Base-by-base conservation (phyloP, 2,329 filamentous ascomycete genomes). In the Phaeomoniella chlamydospora region DNA sequence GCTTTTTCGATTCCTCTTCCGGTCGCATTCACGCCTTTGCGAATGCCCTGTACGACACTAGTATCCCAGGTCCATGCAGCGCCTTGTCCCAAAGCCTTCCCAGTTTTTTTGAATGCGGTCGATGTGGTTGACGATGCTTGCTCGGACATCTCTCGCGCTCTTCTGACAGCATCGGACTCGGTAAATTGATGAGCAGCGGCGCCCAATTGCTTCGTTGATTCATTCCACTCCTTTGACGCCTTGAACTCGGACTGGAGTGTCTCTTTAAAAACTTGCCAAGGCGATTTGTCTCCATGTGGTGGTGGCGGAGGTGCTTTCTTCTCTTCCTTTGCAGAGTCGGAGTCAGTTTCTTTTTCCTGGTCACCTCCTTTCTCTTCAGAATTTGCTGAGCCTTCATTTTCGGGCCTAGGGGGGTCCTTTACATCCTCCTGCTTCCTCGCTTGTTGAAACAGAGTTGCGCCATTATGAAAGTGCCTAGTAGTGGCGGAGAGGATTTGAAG, bases 11-110 rank as follows among this genome's bases (percentile, higher is more conserved):
- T 68, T 3, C 80, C 87, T 43, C 81, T 77, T 26, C 85, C 87
- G 2, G 90, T 93, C 15, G 77, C 80, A 50, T 79, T 84, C 39
- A 88, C 87, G 38, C 84, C 85, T 51, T 83, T 81, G 45, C 90
- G 74, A 17, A 94, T 74, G 32, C 85, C 90, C 64, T 94, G 94
- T 47, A 96, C 83, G 6, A 92, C 84, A 3, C 79, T 70, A 0
- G 90, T 94, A 42, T 98, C 86, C 90, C 90, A 98, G 2, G 90
- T 96, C 87, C 87, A 96, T 5, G 81, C 73, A 14, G 90, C 90
- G 53, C 87, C 78, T 57, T 93, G 86, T 38, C 88, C 90, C 45
- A 98, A 80, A 18, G 74, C 87, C 30, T 78, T 76, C 37, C 84
- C 90, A 3, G 88, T 94, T 10, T 73, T 74, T 61, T 93, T 92